Conservation (phyloP, 179 eudicot genomes). For the Silene vulgaris region DNA sequence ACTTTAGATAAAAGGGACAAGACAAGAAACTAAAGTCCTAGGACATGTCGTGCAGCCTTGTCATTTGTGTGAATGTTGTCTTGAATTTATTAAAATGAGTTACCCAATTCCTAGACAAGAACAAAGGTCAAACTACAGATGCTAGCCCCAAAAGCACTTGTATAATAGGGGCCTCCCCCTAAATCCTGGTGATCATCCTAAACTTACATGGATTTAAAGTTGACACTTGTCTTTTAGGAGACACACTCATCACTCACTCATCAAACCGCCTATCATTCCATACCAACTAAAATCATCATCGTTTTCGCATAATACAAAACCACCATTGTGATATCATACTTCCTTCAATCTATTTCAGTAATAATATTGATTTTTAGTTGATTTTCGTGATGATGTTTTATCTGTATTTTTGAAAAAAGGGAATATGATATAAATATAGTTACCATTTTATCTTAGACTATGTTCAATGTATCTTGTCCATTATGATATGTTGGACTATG, state of each 20-base stretch:
- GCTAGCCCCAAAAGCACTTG: background rate
- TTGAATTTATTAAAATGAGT: background rate
- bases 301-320: background rate
- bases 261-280: background rate
- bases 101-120: background rate
- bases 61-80: conserved; percentile 2
- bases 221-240: conserved; percentile 19
- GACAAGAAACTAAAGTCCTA: conserved; percentile 19
- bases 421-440: no score
- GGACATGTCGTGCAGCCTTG: conserved; percentile 22
- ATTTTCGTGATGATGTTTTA: no score
- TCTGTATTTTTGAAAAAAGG: no score
- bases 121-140: conserved; percentile 14
- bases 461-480: no score
- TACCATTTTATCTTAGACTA: no score
- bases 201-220: conserved; percentile 1
- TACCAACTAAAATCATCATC: background rate
- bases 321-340: no score
- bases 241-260: conserved; percentile 16
- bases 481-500: no score
- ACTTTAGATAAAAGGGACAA: background rate
- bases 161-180: background rate
- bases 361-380: no score
- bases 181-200: background rate
- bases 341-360: no score